Percentiles rank a stretch among this genome's conserved stretches.
These are phyloP conservation scores for Ustilago xerochloae DNA, from an alignment of 1,284 basidiomycete species.

Conservation along the genomic window DNA sequence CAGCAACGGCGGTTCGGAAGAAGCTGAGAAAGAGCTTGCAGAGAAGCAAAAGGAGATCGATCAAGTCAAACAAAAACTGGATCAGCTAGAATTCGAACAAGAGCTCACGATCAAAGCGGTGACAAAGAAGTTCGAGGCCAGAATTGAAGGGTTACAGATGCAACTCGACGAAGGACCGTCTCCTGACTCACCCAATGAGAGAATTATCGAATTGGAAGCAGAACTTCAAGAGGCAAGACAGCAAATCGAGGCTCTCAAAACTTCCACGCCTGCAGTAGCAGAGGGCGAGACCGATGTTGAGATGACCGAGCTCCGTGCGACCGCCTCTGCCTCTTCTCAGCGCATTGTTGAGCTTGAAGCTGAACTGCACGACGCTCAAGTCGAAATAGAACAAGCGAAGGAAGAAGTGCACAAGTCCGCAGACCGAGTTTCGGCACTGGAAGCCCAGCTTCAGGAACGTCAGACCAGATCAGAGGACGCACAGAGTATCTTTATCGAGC, in stretches of 20 bases:
- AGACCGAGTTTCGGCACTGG: background rate
- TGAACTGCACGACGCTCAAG: constrained; percentile 1
- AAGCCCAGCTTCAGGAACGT: constrained; percentile 1
- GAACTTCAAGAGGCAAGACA: too few species aligned
- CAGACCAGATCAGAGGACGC: background rate
- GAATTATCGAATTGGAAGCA: constrained; percentile 3
- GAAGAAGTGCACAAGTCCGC: background rate
- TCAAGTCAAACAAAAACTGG: constrained; percentile 7
- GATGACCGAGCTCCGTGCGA: background rate
- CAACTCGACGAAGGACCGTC: constrained; percentile 12
- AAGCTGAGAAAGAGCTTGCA: background rate
- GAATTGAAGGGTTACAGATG: constrained; percentile 16
- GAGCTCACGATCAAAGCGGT: constrained; percentile 26
- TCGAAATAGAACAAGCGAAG: background rate
- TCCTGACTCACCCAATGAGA: too few species aligned
- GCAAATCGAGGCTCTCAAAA: too few species aligned
- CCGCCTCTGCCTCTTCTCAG: background rate
- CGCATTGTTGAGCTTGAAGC: constrained; percentile 4
- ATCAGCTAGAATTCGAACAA: constrained; percentile 24
- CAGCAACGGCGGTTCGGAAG: background rate
- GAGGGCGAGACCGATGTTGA: too few species aligned
- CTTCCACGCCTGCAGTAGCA: too few species aligned
- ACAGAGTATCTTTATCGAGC: constrained; percentile 9
- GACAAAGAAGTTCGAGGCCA: constrained; percentile 10
- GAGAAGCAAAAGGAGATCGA: background rate